Percentiles rank a stretch among this genome's conserved stretches.
These are phyloP conservation scores for Zygoascus biomembranicola DNA, from an alignment of 805 yeast genomes.

Conservation along the genomic window DNA sequence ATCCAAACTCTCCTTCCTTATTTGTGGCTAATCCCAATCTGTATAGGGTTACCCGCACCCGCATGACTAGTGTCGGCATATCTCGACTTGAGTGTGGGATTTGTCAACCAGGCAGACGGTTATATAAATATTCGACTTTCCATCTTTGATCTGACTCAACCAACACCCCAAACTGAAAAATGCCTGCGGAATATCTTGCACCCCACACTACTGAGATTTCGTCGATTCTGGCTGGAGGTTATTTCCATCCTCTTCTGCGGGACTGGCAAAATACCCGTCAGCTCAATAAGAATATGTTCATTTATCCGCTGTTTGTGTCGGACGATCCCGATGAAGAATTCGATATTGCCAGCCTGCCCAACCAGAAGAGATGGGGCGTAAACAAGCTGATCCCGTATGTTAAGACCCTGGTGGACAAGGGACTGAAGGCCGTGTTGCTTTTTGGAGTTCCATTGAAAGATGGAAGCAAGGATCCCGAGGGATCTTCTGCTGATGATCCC, in stretches of 20 bases:
- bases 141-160: no score
- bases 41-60: no score
- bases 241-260: conserved; percentile 80
- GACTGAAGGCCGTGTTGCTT: conserved; percentile 74
- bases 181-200: conserved; percentile 55
- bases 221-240: conserved; percentile 86
- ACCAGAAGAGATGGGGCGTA: conserved; percentile 79
- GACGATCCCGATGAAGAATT: conserved; percentile 76
- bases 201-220: conserved; percentile 52
- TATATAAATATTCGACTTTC: no score
- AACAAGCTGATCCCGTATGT: conserved; percentile 72
- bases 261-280: conserved; percentile 88
- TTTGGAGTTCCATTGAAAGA: conserved; percentile 84
- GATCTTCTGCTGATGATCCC: conserved; percentile 92
- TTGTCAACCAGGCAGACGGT: no score
- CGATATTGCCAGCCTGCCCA: conserved; percentile 70
- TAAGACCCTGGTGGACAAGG: conserved; percentile 61
- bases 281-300: conserved; percentile 79
- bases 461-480: conserved; percentile 70
- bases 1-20: no score
- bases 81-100: no score
- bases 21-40: no score
- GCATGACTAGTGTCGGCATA: no score
- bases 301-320: conserved; percentile 82
- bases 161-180: background rate